These are phyloP conservation scores for Pseudogymnoascus sp. DNA, from an alignment of 2,329 filamentous ascomycete genomes.

Conservation along the genomic window DNA sequence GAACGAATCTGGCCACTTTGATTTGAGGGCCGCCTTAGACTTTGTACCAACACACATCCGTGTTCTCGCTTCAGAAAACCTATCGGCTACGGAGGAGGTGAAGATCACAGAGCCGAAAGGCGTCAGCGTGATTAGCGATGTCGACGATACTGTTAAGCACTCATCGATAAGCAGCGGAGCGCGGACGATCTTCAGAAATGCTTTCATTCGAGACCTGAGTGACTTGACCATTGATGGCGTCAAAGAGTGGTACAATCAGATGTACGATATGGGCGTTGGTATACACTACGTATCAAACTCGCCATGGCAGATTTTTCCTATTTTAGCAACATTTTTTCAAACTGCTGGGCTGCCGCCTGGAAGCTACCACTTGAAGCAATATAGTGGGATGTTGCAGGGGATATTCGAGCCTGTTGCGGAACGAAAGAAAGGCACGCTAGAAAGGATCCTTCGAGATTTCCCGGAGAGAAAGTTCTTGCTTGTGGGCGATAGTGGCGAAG, in stretches of 20 bases:
- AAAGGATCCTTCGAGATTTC: conserved; percentile 80
- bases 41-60: conserved; percentile 87
- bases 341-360: conserved; percentile 73
- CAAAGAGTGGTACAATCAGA: conserved; percentile 73
- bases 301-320: conserved; percentile 92
- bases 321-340: conserved; percentile 78
- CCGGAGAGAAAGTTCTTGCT: conserved; percentile 82
- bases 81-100: conserved; percentile 74
- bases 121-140: conserved; percentile 90
- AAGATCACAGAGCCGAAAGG: conserved; percentile 68
- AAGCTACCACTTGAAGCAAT: conserved; percentile 92
- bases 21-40: conserved; percentile 67
- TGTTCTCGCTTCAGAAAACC: conserved; percentile 74
- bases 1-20: conserved; percentile 84
- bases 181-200: conserved; percentile 92
- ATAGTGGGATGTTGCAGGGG: conserved; percentile 92
- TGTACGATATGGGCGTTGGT: conserved; percentile 72
- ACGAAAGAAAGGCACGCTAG: conserved; percentile 80
- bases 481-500: conserved; percentile 92
- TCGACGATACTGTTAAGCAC: conserved; percentile 95
- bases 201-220: conserved; percentile 76
- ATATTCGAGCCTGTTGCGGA: conserved; percentile 97
- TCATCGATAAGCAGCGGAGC: conserved; percentile 83
- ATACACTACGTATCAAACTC: conserved; percentile 99
- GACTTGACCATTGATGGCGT: conserved; percentile 83